Evolutionary conservation across 2,329 filamentous ascomycete species (phyloP).

Genomic region (Stachybotrys elegans): DNA sequence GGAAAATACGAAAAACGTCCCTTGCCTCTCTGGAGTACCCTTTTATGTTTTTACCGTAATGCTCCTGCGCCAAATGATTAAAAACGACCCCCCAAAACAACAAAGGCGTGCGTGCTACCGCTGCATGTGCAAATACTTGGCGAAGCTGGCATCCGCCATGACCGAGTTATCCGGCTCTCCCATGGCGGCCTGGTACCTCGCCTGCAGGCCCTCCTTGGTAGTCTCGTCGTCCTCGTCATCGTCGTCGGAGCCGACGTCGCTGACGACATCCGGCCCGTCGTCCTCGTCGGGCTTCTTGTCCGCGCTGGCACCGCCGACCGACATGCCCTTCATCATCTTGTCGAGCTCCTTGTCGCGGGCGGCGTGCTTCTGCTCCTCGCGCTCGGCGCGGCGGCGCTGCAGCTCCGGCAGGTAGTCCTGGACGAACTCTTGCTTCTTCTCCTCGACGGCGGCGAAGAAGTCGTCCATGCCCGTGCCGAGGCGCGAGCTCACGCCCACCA

Average conservation of each 20-base stretch:
- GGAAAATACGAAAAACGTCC: background rate
- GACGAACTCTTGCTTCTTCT: constrained; percentile 84
- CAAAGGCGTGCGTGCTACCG: no score
- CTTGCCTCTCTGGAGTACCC: background rate
- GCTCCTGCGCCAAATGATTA: no score
- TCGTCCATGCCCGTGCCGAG: constrained; percentile 87
- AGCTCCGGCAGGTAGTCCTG: constrained; percentile 89
- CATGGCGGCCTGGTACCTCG: constrained; percentile 73
- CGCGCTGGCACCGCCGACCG: constrained; percentile 28
- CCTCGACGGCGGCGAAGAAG: constrained; percentile 84
- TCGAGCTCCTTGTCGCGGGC: constrained; percentile 76
- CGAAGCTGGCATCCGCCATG: constrained; percentile 55
- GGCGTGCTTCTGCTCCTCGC: constrained; percentile 69
- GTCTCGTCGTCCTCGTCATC: constrained; percentile 55
- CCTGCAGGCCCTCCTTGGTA: constrained; percentile 62
- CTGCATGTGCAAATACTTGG: constrained; percentile 52
- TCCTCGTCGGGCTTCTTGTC: constrained; percentile 35
- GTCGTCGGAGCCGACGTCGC: constrained; percentile 51
- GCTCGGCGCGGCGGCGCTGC: constrained; percentile 68
- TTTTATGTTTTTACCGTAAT: no score
- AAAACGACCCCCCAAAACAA: no score
- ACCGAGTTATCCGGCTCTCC: constrained; percentile 49
- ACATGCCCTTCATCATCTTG: constrained; percentile 93
- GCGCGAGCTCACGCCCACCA: constrained; percentile 91
- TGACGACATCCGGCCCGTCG: constrained; percentile 37